Base-by-base conservation (phyloP, 306 rosid genomes). In the Boehmeria nivea region DNA sequence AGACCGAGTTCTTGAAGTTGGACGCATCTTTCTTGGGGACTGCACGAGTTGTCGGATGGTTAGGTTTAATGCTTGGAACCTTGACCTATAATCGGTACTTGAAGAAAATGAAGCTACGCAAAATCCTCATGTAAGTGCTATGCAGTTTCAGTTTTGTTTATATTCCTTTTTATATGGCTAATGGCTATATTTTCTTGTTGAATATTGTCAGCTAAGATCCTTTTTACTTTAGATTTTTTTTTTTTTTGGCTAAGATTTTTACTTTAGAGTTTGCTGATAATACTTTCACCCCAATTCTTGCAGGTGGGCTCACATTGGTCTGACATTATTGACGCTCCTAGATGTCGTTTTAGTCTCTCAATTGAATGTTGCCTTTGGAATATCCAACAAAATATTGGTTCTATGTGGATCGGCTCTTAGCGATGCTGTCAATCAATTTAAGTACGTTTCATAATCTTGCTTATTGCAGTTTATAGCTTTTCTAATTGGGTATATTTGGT, bases 11-110 rank as follows among this genome's bases (percentile, higher is more conserved):
- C 67, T 78, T 87, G 62, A 77, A 84, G 57, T 73, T 87, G 51
- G 95, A 84, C 49, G 80, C 94, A 15, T 81, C 95, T 48, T 87
- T 87, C 77, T 66, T 87, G 61, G 94, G 95, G 57, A 81, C 87
- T 3, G 73, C 75, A 12, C 78, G 80, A 11, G 89, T 87, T 67
- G 75, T 75, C 16, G 94, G 89, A 65, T 87, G 95, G 94, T 66
- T 77, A 43, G 94, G 95, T 57, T 87, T 84, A 52, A 87, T 87
- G 89, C 54, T 87, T 19, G 95, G 95, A 18, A 87, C 89, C 69
- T 75, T 81, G 31, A 27, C 74, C 49, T 87, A 81, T 53, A 87
- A 79, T 23, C 76, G 60, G 37, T 75, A 71, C 75, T 76, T 84
- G 2, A 87, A 79, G 87, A 67, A 38, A n/a, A 81, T 87, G 94